Evolutionary conservation across 1,284 basidiomycete species (phyloP).

Genomic region (Irpex rosettiformis): DNA sequence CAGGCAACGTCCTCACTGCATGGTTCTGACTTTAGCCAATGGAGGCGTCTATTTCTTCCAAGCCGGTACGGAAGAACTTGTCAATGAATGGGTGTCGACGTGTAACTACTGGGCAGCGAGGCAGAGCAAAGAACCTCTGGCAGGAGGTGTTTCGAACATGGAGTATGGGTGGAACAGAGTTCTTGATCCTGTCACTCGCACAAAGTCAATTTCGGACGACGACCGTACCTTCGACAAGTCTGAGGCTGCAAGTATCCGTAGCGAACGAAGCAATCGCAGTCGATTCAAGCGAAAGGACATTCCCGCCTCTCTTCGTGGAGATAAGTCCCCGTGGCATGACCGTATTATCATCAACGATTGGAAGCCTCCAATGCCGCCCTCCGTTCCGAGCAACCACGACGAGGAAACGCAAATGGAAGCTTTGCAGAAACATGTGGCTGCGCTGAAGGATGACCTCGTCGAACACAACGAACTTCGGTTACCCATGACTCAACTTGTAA

Average conservation of each 20-base stretch:
- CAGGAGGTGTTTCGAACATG: conserved; percentile 97
- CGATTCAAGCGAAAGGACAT: conserved; percentile 66
- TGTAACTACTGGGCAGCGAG: conserved; percentile 99
- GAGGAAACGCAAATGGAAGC: conserved; percentile 92
- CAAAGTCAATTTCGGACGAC: conserved; percentile 53
- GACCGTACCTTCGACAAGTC: conserved; percentile 50
- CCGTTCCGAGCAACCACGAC: conserved; percentile 80
- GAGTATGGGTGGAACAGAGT: conserved; percentile 97
- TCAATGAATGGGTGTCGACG: conserved; percentile 96
- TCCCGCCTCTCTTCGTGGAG: conserved; percentile 55
- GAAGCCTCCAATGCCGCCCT: conserved; percentile 85
- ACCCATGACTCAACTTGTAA: conserved; percentile 80
- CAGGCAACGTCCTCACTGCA: conserved; percentile 85
- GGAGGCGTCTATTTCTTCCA: conserved; percentile 96
- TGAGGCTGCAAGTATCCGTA: conserved; percentile 68
- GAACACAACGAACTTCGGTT: conserved; percentile 81
- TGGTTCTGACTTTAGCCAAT: conserved; percentile 88
- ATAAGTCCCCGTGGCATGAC: conserved; percentile 70
- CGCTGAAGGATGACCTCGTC: conserved; percentile 77
- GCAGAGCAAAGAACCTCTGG: conserved; percentile 88
- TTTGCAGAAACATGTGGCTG: conserved; percentile 74
- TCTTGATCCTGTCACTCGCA: conserved; percentile 47
- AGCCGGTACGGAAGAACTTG: conserved; percentile 95
- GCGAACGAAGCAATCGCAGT: conserved; percentile 63
- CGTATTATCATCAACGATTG: conserved; percentile 89